Percentiles rank a stretch among this genome's conserved stretches.
Evolutionary conservation across 2,329 filamentous ascomycete genomes (phyloP).

Genomic region (Phyllosticta paracitricarpa): DNA sequence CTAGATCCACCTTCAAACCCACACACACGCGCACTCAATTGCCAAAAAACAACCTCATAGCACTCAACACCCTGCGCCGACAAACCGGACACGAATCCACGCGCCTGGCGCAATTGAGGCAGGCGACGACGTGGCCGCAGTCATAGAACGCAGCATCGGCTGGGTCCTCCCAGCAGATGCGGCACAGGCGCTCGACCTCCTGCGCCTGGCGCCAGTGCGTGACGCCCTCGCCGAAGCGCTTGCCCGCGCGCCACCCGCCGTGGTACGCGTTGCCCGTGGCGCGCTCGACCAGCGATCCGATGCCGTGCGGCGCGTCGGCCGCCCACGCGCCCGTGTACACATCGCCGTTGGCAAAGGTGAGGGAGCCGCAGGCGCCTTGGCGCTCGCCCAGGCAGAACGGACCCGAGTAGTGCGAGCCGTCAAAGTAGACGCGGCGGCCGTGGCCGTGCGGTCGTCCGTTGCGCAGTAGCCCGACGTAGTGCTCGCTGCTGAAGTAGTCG

Average conservation of each 20-base stretch:
- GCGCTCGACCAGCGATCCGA: constrained; percentile 46
- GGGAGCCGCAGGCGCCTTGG: constrained; percentile 43
- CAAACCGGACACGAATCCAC: constrained; percentile 53
- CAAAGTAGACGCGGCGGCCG: constrained; percentile 42
- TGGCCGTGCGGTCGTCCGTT: constrained; percentile 42
- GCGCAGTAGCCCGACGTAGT: constrained; percentile 44
- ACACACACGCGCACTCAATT: not conserved
- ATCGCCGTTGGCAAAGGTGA: constrained; percentile 55
- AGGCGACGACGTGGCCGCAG: constrained; percentile 54
- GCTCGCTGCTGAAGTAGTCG: constrained; percentile 46
- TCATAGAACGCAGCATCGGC: constrained; percentile 53
- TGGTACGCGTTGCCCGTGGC: constrained; percentile 51
- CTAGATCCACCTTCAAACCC: no score
- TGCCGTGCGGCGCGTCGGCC: constrained; percentile 54
- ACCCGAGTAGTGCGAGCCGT: constrained; percentile 47
- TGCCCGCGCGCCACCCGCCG: constrained; percentile 51
- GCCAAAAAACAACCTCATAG: constrained; percentile 46
- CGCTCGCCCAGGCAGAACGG: constrained; percentile 43
- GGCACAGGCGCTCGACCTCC: constrained; percentile 48
- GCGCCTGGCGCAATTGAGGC: constrained; percentile 47
- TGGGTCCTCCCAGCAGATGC: constrained; percentile 52
- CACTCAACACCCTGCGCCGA: constrained; percentile 44
- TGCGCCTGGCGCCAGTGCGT: constrained; percentile 53
- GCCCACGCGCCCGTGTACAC: constrained; percentile 48
- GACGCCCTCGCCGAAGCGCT: constrained; percentile 51